Base-by-base conservation (phyloP, 1,284 basidiomycete species). In the Leccinum discolor region DNA sequence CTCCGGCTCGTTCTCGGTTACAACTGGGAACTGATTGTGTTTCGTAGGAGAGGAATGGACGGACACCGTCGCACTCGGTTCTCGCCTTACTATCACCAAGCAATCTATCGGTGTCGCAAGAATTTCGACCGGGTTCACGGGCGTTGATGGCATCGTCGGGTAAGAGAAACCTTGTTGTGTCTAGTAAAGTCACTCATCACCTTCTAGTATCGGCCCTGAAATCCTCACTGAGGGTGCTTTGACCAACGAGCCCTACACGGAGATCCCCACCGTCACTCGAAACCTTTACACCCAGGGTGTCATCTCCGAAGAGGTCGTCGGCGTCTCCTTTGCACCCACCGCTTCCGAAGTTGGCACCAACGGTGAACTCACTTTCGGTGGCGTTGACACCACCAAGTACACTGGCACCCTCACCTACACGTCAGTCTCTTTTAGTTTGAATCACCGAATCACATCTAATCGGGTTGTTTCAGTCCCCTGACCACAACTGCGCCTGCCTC, bases 331-430 rank as follows among this genome's bases (percentile, higher is more conserved):
- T 67, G 76, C 73, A 59, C 82, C 81, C 11, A 78, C 77, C n/a
- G 79, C 71, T 4, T 65, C 70, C 8, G 7, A 61, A 2, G 23
- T 0, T 56, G 54, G 32, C 65, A 4, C 61, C 62, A 77, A 76
- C 59, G 84, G 84, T 60, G 82, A 82, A 68, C 70, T 86, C 50
- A 80, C 80, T 21, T 86, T 80, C 76, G 86, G 86, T 66, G 84
- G 84, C 57, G 76, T 77, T 58, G 84, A 88, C 68, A 63, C 78
- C 50, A 77, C 69, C 71, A 86, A 84, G 72, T 83, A 81, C 77
- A 82, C 80, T 16, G 83, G 84, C 1, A 61, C 73, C 11, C 71
- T 89, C 50, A 73, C 71, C 57, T 87, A 80, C 74, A 75, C 79
- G 82, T 86, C 68, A 56, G 82, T 75, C 40, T n/a, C 23, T 10